A percentile compares a stretch with the other conserved stretches of the same genome.
phyloP scores from a whole-genome alignment of 2,329 filamentous ascomycete species.

The Colletotrichum tabaci region DNA sequence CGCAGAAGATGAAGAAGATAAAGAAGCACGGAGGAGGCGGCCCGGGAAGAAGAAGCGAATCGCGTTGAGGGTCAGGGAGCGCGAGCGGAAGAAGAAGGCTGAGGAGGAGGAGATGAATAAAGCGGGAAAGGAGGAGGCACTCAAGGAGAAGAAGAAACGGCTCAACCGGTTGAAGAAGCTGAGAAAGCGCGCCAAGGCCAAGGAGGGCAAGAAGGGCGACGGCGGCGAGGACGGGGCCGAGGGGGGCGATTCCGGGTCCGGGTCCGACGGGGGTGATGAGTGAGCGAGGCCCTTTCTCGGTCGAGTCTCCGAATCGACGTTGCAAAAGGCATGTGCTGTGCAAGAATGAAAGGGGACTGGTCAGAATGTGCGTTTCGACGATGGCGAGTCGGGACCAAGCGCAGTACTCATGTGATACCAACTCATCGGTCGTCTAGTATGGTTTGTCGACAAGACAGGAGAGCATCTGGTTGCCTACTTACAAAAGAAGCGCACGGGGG shows the following conservation, averaged over 20 bases:
- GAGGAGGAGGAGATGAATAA: constrained; percentile 56
- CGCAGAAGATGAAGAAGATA: constrained; percentile 43
- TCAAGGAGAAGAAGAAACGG: constrained; percentile 74
- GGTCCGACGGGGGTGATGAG: constrained; percentile 29
- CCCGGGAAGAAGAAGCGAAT: constrained; percentile 74
- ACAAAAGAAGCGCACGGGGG: background rate
- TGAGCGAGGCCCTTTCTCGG: background rate
- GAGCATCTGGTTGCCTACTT: background rate
- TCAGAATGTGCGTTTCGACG: background rate
- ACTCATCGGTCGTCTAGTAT: background rate
- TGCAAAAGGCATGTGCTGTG: background rate
- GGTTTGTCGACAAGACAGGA: background rate
- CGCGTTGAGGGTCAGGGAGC: constrained; percentile 62
- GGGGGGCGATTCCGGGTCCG: constrained; percentile 13
- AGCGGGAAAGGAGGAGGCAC: constrained; percentile 67
- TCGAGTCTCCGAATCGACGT: background rate
- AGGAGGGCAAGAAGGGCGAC: constrained; percentile 62
- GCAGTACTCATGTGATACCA: background rate
- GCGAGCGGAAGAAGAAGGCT: constrained; percentile 58
- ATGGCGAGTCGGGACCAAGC: background rate
- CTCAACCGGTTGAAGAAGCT: constrained; percentile 73
- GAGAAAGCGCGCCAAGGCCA: constrained; percentile 71
- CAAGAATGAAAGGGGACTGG: background rate
- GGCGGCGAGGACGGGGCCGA: constrained; percentile 5
- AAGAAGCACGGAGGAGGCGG: constrained; percentile 57